phyloP scores from a whole-genome alignment of 306 rosid genomes.

The Morella rubra region DNA sequence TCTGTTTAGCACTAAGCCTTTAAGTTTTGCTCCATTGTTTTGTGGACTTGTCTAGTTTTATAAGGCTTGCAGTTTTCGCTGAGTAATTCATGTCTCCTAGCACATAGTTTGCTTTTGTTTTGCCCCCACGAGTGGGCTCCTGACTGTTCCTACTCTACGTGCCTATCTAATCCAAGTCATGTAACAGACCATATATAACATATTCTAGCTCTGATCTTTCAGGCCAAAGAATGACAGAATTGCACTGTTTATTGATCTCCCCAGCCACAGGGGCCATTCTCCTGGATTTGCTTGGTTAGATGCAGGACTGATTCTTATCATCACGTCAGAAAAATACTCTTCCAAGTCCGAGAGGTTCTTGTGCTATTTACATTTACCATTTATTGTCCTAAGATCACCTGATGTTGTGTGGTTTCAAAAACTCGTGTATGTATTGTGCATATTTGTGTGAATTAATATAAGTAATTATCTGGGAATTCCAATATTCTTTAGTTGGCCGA shows the following conservation, averaged over 20 bases:
- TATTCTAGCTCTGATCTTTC: constrained; percentile 35
- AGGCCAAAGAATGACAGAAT: constrained; percentile 40
- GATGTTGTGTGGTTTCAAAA: constrained; percentile 16
- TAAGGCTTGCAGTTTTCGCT: not conserved
- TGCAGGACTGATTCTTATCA: constrained; percentile 24
- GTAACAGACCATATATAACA: not conserved
- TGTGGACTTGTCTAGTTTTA: not conserved
- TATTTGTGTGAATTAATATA: constrained; percentile 27
- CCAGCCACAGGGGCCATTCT: constrained; percentile 24
- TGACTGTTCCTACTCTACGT: not conserved
- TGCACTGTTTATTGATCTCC: constrained; percentile 25
- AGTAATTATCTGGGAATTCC: constrained; percentile 9
- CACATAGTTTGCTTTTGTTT: not conserved
- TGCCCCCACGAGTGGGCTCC: not conserved
- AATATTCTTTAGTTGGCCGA: constrained; percentile 9
- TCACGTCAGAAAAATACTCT: constrained; percentile 25
- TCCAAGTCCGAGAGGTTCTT: constrained; percentile 27
- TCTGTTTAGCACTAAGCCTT: not conserved
- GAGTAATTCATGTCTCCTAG: not conserved
- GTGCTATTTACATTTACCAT: constrained; percentile 33
- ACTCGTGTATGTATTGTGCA: constrained; percentile 30
- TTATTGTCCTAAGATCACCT: constrained; percentile 16
- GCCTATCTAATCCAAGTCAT: constrained; percentile 8
- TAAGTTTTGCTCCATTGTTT: not conserved
- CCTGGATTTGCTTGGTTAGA: constrained; percentile 29